Evolutionary conservation across 2,329 filamentous ascomycete species (phyloP).

Genomic region (Nothomitra cinnamomea): DNA sequence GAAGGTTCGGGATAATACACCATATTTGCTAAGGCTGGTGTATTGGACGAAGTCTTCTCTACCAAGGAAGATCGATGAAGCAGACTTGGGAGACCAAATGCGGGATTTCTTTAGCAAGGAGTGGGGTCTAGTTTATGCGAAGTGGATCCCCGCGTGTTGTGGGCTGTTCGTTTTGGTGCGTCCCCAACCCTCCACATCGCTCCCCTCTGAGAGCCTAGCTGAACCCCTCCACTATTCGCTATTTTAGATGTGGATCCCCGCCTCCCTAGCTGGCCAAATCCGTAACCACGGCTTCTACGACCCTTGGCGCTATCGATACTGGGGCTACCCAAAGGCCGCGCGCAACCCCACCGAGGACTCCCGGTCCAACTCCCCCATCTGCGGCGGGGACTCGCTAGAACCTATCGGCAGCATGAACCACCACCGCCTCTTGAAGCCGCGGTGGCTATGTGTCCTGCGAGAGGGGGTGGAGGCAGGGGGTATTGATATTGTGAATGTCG

Average conservation of each 20-base stretch:
- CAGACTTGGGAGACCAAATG: background rate
- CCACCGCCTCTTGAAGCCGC: background rate
- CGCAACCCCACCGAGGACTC: constrained; percentile 6
- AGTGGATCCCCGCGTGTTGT: background rate
- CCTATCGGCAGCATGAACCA: too few relatives aligned
- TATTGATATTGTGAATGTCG: constrained; percentile 8
- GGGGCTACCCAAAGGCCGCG: constrained; percentile 7
- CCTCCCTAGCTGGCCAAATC: background rate
- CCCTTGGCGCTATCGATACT: constrained; percentile 7
- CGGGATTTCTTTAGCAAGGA: background rate
- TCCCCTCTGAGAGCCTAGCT: background rate
- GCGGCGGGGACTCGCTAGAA: too few relatives aligned
- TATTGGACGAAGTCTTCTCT: too few relatives aligned
- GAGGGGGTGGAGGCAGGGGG: constrained; percentile 13
- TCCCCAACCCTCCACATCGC: background rate
- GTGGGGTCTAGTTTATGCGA: background rate
- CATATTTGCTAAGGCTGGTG: background rate
- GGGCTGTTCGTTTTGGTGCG: background rate
- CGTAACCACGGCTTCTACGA: constrained; percentile 8
- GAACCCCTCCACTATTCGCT: background rate
- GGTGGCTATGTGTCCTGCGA: constrained; percentile 14
- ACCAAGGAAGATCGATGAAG: too few relatives aligned
- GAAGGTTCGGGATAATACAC: background rate
- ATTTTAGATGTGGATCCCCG: too few relatives aligned
- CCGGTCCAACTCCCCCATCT: background rate